Conservation (phyloP, 306 rosid genomes). For the Cyamopsis tetragonoloba region DNA sequence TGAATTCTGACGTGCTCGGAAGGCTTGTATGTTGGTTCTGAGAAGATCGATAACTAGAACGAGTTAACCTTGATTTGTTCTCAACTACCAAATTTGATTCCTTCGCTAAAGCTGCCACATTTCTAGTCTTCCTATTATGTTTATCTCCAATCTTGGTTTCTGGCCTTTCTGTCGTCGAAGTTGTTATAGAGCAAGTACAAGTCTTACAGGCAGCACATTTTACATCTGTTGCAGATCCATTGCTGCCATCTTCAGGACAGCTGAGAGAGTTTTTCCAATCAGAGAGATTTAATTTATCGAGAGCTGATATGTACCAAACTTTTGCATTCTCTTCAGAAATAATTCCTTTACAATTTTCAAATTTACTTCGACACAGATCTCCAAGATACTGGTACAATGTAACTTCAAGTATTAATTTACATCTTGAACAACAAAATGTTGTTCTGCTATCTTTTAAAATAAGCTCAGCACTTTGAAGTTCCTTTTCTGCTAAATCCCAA, state of each 20-base stretch:
- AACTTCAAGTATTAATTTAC: conserved; percentile 70
- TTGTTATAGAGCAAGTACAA: conserved; percentile 31
- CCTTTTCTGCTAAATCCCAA: conserved; percentile 73
- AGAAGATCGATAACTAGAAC: conserved; percentile 61
- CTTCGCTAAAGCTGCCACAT: conserved; percentile 31
- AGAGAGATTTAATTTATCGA: conserved; percentile 50
- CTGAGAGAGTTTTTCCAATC: conserved; percentile 64
- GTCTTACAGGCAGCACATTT: conserved; percentile 30
- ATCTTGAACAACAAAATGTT: conserved; percentile 64
- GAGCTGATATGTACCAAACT: conserved; percentile 57
- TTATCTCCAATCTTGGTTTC: conserved; percentile 40
- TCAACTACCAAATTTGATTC: conserved; percentile 39
- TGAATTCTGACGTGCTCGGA: conserved; percentile 34
- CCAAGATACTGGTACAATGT: conserved; percentile 62
- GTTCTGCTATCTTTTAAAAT: conserved; percentile 38
- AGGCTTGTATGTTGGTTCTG: conserved; percentile 38
- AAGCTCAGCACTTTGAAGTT: conserved; percentile 55
- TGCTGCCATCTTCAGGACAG: conserved; percentile 40
- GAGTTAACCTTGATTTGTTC: conserved; percentile 57
- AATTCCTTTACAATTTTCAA: conserved; percentile 27
- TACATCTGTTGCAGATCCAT: conserved; percentile 25
- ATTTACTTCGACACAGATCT: conserved; percentile 61
- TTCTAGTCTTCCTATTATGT: conserved; percentile 48
- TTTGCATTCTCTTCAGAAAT: conserved; percentile 45
- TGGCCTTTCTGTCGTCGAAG: conserved; percentile 31